Evolutionary conservation across 2,329 filamentous ascomycete genomes (phyloP).

Genomic region (Arthrobotrys sinensis): DNA sequence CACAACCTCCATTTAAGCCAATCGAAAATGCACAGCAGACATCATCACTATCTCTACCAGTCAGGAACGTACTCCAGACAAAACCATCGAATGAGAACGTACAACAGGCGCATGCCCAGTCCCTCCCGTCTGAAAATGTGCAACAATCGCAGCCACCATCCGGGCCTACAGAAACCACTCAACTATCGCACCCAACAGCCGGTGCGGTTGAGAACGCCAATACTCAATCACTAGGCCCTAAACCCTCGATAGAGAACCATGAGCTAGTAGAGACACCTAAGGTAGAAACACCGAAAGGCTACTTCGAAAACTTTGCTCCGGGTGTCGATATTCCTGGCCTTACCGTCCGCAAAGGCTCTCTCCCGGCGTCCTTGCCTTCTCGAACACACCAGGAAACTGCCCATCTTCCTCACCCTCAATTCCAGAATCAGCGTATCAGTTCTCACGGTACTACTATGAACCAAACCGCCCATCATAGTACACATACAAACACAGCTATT

Average conservation of each 20-base stretch:
- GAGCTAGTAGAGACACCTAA: neutral
- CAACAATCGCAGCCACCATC: slow-evolving; percentile 6
- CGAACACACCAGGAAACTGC: slow-evolving; percentile 8
- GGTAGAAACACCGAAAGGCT: slow-evolving; percentile 25
- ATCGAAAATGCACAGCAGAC: slow-evolving; percentile 11
- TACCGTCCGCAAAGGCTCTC: slow-evolving; percentile 25
- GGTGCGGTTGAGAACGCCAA: neutral
- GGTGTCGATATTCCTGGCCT: slow-evolving; percentile 44
- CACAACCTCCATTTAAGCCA: neutral
- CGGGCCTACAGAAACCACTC: slow-evolving; percentile 1
- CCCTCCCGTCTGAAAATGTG: slow-evolving; percentile 3
- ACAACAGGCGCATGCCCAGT: neutral
- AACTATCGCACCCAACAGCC: neutral
- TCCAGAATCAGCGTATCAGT: slow-evolving; percentile 32
- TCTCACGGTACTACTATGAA: slow-evolving; percentile 13
- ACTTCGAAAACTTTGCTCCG: slow-evolving; percentile 40
- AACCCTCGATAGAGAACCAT: neutral
- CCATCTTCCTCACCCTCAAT: slow-evolving; percentile 5
- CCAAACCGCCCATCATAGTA: slow-evolving; percentile 29
- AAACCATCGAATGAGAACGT: slow-evolving; percentile 12
- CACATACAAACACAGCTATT: slow-evolving; percentile 12
- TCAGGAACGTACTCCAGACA: neutral
- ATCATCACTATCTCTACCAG: neutral
- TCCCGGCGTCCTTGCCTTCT: slow-evolving; percentile 8
- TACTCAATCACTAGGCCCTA: neutral